Evolutionary conservation across 208 protist species (phyloP), one percentile per base, ranked within the genome.

Genomic region (Perkinsela sp.): DNA sequence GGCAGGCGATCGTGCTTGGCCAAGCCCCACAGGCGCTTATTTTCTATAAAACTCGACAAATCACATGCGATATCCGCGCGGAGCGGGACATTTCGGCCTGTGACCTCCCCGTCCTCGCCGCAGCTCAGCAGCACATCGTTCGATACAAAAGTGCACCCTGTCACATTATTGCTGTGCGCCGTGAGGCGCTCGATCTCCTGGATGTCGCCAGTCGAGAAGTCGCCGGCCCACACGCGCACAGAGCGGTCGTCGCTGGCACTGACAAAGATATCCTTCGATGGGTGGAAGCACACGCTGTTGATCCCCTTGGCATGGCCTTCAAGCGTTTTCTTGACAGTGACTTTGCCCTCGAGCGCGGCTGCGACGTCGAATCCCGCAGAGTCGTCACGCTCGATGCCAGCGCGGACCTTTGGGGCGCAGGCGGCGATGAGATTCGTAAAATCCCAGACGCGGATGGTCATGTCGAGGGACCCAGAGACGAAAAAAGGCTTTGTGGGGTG

Each of bases 401-500:
- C 16, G 29, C 31, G n/a, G 28, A 70, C 69, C 30, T 67, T 70
- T 68, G 87, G 74, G 67, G 85, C 78, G 67, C 76, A 80, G 31
- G 81, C 81, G 57, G 80, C 71, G 48, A 81, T 76, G 28, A 96
- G 75, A 1, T 80, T 79, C 13, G 91, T 92, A 69, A 98, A 92
- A 78, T 99, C 96, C 97, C 97, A 99, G n/a, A 99, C 85, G 15
- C 96, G 85, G 32, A 99, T 88, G 28, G 95, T 98, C 76, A 96
- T 87, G 82, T 99, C 97, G 13, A 99, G 84, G 67, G 96, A 99
- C 16, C 91, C 95, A 0, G 93, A 97, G 1, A 96, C 88, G 6
- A 99, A 76, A 1, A 99, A 77, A 72, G 96, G 89, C 28, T 88
- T 83, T 66, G 73, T 81, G 15, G 93, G 92, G 79, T 97, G 93